Evolutionary conservation across 2,329 filamentous ascomycete genomes (phyloP), one percentile per base, ranked within the genome.

Genomic region (Grosmannia clavigera): DNA sequence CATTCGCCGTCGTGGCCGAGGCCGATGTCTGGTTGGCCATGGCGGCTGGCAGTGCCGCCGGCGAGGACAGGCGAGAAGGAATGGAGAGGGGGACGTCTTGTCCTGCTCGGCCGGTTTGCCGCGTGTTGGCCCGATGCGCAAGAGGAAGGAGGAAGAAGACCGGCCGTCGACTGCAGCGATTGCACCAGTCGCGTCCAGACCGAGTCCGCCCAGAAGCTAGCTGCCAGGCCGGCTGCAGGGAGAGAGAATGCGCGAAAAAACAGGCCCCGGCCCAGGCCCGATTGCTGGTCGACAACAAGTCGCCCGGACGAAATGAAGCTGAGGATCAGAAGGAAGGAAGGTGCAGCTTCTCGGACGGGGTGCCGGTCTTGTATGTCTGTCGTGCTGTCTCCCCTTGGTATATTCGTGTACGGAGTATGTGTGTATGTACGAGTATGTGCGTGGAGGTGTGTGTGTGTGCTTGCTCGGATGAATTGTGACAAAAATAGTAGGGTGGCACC

Each of bases 1-100:
- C 48, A 29, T 60, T 61, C 11, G 62, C 56, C 10, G 57, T 53
- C 12, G 55, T 40, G 48, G 51, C 55, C 3, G 61, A 40, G 40
- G 55, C 31, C 12, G 55, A 16, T 38, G 33, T 35, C 55, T 58
- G 57, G 55, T 53, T 62, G 16, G 57, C 50, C 33, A 54, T 61
- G 46, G 61, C 55, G 53, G 54, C 50, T 6, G 62, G 61, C 62
- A 61, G 55, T 14, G 40, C 12, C 40, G 11, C n/a, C 3, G 46
- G 55, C 10, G 50, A 31, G 31, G 31, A 5, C 31, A 31, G 31
- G 31, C 31, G 31, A 31, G 31, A 31, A 31, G 31, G 31, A 31
- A 7, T 31, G 31, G 31, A 29, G 31, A 16, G 46, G 29, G 11
- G 14, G 25, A 22, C 12, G 5, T 29, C 12, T 52, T 4, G 10